A percentile compares a stretch with the other conserved stretches of the same genome.
phyloP scores from a whole-genome alignment of 495 filamentous ascomycete genomes.

The Xylaria scruposa region DNA sequence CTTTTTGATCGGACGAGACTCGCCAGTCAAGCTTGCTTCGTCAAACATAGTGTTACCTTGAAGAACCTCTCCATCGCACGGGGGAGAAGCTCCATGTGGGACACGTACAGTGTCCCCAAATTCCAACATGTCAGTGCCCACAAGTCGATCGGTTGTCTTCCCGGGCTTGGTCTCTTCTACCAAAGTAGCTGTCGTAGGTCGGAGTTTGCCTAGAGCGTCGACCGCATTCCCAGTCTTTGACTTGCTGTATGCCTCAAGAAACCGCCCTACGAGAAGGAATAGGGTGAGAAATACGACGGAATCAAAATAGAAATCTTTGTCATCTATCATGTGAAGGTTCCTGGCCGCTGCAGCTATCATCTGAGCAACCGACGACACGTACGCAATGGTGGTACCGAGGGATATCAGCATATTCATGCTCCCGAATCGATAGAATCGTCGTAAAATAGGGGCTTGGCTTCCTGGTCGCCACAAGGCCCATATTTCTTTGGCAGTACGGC shows the following conservation, averaged over 20 bases:
- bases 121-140: constrained; percentile 79
- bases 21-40: constrained; percentile 89
- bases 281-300: constrained; percentile 93
- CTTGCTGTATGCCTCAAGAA: constrained; percentile 92
- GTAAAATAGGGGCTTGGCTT: constrained; percentile 75
- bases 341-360: constrained; percentile 71
- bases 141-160: constrained; percentile 44
- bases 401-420: constrained; percentile 97
- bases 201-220: constrained; percentile 74
- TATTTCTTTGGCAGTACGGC: constrained; percentile 79
- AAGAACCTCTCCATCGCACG: constrained; percentile 78
- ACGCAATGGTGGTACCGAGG: constrained; percentile 86
- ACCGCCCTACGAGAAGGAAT: constrained; percentile 81
- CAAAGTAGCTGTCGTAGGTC: constrained; percentile 80
- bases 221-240: constrained; percentile 90
- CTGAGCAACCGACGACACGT: constrained; percentile 81
- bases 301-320: constrained; percentile 84
- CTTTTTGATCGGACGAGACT: constrained; percentile 81
- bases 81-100: constrained; percentile 81
- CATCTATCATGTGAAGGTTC: constrained; percentile 42
- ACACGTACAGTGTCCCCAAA: constrained; percentile 81
- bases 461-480: constrained; percentile 78
- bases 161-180: constrained; percentile 53
- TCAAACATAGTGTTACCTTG: constrained; percentile 75
- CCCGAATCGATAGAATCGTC: constrained; percentile 88